These are phyloP conservation scores for Tetrahymena malaccensis DNA, from an alignment of 73 alveolate species.

Conservation along the genomic window DNA sequence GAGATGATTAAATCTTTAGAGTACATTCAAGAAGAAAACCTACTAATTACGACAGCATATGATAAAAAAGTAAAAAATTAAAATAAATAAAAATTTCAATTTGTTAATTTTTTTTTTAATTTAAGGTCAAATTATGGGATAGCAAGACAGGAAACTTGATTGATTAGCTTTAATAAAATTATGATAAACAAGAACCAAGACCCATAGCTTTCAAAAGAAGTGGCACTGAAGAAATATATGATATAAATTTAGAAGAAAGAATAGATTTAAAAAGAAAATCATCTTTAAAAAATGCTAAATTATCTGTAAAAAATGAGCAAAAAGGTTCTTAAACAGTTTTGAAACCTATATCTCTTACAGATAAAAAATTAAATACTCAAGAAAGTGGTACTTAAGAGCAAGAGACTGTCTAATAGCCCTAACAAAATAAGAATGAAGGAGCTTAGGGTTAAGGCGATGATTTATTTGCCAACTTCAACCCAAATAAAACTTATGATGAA, in stretches of 20 bases:
- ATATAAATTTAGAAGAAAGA: slow-evolving; percentile 26
- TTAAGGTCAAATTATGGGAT: slow-evolving; percentile 24
- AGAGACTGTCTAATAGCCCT: neutral
- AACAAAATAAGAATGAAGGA: neutral
- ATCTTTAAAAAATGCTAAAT: neutral
- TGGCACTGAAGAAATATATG: slow-evolving; percentile 38
- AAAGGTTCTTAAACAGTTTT: neutral
- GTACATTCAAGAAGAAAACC: slow-evolving; percentile 13
- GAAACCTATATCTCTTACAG: neutral
- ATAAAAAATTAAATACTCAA: neutral
- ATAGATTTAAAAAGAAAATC: slow-evolving; percentile 7
- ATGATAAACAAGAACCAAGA: slow-evolving; percentile 33
- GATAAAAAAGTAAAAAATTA: slow-evolving; percentile 26
- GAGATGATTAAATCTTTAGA: slow-evolving; percentile 39
- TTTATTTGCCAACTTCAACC: neutral
- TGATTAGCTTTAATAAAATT: slow-evolving; percentile 29
- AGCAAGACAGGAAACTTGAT: slow-evolving; percentile 32
- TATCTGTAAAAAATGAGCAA: neutral
- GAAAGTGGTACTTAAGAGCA: neutral
- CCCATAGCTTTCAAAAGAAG: slow-evolving; percentile 38
- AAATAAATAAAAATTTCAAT: neutral
- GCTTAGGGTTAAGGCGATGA: neutral
- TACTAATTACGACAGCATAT: slow-evolving; percentile 27
- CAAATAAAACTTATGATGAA: neutral
- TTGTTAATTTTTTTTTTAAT: neutral